Conservation (phyloP, 495 filamentous ascomycete species). For the Sabuloglossum arenarium region DNA sequence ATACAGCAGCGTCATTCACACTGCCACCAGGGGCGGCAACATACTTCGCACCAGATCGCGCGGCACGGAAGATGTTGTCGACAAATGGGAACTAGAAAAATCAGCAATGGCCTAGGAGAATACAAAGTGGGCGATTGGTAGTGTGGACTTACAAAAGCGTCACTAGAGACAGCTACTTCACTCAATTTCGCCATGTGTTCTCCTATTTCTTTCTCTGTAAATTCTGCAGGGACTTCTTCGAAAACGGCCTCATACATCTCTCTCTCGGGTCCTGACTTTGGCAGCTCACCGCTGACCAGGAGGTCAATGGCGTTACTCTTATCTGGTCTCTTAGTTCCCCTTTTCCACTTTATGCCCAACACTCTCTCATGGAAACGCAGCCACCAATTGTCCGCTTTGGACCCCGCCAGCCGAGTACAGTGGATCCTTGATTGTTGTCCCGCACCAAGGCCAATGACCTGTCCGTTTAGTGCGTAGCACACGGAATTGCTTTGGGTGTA, state of each 20-base stretch:
- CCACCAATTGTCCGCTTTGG: conserved; percentile 99
- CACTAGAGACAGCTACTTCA: conserved; percentile 71
- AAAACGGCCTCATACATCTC: conserved; percentile 76
- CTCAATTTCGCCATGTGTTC: conserved; percentile 62
- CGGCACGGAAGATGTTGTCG: conserved; percentile 87
- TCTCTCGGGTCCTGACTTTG: conserved; percentile 58
- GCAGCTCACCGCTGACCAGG: conserved; percentile 74
- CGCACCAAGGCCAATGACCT: conserved; percentile 83
- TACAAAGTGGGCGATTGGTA: too few relatives aligned
- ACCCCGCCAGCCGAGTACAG: conserved; percentile 93
- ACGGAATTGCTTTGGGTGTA: conserved; percentile 98
- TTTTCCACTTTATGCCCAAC: conserved; percentile 82
- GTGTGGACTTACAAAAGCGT: conserved; percentile 63
- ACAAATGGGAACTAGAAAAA: conserved; percentile 99
- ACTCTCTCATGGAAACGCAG: conserved; percentile 85
- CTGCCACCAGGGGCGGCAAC: conserved; percentile 83
- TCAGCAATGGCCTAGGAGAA: too few relatives aligned
- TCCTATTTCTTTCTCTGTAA: conserved; percentile 65
- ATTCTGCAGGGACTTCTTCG: conserved; percentile 68
- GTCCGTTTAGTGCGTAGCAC: conserved; percentile 89
- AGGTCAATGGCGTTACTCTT: conserved; percentile 97
- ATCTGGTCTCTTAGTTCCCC: conserved; percentile 84
- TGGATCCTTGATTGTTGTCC: conserved; percentile 96
- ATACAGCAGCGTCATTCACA: conserved; percentile 76
- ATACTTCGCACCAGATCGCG: conserved; percentile 80